Evolutionary conservation across 2,329 filamentous ascomycete species (phyloP).

Genomic region (Fusarium sp.): DNA sequence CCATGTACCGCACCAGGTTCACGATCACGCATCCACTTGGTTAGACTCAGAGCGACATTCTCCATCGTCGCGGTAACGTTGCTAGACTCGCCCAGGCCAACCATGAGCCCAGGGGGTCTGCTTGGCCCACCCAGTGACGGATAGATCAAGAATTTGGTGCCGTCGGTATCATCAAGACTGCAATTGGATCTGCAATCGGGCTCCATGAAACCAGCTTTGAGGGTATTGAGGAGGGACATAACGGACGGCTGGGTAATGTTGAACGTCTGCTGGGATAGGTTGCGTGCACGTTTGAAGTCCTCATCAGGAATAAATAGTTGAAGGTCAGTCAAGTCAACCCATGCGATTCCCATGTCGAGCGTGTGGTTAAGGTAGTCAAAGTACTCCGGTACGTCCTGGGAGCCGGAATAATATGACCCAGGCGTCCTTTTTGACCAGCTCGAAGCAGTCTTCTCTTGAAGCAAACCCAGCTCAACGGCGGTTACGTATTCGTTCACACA

Average conservation of each 20-base stretch:
- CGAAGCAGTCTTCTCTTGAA: neutral
- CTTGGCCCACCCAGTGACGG: neutral
- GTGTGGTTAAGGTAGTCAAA: constrained; percentile 13
- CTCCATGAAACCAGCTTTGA: neutral
- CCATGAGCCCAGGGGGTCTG: neutral
- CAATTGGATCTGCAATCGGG: too few species aligned
- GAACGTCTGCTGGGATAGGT: neutral
- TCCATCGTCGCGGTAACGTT: neutral
- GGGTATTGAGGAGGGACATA: neutral
- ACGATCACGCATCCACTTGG: constrained; percentile 30
- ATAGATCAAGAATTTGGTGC: constrained; percentile 6
- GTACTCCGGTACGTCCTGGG: neutral
- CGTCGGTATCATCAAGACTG: accelerated
- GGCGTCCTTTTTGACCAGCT: neutral
- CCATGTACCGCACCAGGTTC: neutral
- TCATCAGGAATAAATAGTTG: constrained; percentile 18
- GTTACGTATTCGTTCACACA: constrained; percentile 22
- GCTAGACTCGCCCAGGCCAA: neutral
- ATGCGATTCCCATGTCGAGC: neutral
- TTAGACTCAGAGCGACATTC: constrained; percentile 18
- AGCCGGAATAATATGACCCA: neutral
- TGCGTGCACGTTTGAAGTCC: neutral
- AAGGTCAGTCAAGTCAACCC: neutral
- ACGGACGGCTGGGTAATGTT: constrained; percentile 23
- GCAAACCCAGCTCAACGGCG: neutral